These are phyloP conservation scores for Thraustochytrium striatum DNA, from an alignment of 352 stramenopile genomes.

Conservation along the genomic window DNA sequence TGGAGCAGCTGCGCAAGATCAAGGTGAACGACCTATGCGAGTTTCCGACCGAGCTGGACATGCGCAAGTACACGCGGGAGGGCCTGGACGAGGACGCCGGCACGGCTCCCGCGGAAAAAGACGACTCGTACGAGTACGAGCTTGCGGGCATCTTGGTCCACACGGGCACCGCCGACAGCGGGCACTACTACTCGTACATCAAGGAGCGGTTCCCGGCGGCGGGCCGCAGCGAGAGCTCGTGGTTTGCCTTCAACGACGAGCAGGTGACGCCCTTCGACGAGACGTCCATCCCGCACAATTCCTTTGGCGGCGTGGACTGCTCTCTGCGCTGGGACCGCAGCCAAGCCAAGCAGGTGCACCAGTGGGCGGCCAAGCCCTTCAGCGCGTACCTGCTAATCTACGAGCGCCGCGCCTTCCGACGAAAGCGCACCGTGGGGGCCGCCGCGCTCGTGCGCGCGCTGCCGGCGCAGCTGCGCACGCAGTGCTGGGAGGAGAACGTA, in stretches of 20 bases:
- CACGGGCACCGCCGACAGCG: conserved; percentile 79
- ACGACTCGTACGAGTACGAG: conserved; percentile 69
- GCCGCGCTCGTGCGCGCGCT: not conserved
- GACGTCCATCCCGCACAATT: conserved; percentile 69
- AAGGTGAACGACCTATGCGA: conserved; percentile 90
- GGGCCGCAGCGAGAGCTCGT: conserved; percentile 51
- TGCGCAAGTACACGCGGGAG: conserved; percentile 71
- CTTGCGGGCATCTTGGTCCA: conserved; percentile 85
- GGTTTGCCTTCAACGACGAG: conserved; percentile 88
- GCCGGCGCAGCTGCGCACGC: not conserved
- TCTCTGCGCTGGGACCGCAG: not conserved
- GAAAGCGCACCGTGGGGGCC: no score
- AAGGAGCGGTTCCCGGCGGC: conserved; percentile 62
- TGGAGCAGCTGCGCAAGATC: conserved; percentile 83
- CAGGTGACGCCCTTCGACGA: conserved; percentile 72
- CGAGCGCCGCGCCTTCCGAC: not conserved
- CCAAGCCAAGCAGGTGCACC: not conserved
- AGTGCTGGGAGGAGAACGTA: conserved; percentile 36
- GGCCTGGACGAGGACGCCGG: conserved; percentile 65
- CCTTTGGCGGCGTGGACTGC: conserved; percentile 79
- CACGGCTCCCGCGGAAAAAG: not conserved
- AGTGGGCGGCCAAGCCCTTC: conserved; percentile 21
- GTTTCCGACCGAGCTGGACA: conserved; percentile 79
- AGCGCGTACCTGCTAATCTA: conserved; percentile 47
- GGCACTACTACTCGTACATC: conserved; percentile 91